A percentile compares a stretch with the other conserved stretches of the same genome.
These are phyloP conservation scores for Blastosporella zonata DNA, from an alignment of 1,284 basidiomycete species.

Conservation along the genomic window DNA sequence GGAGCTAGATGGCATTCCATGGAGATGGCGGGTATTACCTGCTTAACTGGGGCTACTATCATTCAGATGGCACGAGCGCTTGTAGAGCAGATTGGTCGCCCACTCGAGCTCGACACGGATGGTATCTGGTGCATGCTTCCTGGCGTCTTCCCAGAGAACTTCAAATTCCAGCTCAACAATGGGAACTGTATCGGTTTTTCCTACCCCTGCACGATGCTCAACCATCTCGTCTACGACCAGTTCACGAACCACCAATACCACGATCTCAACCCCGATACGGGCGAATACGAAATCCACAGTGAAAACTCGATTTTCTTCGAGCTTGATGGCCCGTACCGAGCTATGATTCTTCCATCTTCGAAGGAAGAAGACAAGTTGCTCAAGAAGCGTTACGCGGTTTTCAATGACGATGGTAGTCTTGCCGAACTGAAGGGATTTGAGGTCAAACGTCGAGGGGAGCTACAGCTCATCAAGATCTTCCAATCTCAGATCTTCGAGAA, in stretches of 20 bases:
- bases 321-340: constrained; percentile 96
- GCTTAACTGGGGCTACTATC: constrained; percentile 97
- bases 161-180: constrained; percentile 87
- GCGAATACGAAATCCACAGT: constrained; percentile 84
- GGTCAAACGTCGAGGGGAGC: constrained; percentile 96
- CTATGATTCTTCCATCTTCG: constrained; percentile 98
- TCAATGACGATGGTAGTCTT: constrained; percentile 95
- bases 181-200: constrained; percentile 91
- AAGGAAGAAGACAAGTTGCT: constrained; percentile 99
- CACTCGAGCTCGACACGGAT: constrained; percentile 97
- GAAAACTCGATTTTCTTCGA: constrained; percentile 99
- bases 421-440: constrained; percentile 99
- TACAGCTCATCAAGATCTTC: constrained; percentile 99
- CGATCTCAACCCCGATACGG: constrained; percentile 82
- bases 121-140: constrained; percentile 99
- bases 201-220: constrained; percentile 99
- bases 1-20: constrained; percentile 99
- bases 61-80: constrained; percentile 99
- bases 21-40: constrained; percentile 99
- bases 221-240: constrained; percentile 92
- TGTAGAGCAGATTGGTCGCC: constrained; percentile 96
- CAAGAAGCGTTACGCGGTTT: constrained; percentile 99
- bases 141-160: constrained; percentile 96
- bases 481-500: constrained; percentile 99
- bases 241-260: constrained; percentile 99